phyloP scores from a whole-genome alignment of 805 yeast genomes.

The Metschnikowia santaceciliae region DNA sequence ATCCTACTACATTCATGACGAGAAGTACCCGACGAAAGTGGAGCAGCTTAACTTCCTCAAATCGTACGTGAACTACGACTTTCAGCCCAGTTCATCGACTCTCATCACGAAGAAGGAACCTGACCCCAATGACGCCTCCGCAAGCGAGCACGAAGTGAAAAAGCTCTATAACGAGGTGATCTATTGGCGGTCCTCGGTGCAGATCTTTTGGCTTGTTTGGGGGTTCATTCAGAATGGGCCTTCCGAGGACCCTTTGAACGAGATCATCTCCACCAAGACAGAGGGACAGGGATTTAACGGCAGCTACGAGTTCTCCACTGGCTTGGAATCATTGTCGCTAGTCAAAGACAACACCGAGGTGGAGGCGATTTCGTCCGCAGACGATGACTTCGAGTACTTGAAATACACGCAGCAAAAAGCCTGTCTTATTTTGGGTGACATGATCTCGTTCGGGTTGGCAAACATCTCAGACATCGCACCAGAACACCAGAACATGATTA shows the following conservation, averaged over 20 bases:
- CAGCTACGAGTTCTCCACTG: conserved; percentile 41
- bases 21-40: conserved; percentile 61
- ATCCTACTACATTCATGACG: conserved; percentile 49
- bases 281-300: conserved; percentile 38
- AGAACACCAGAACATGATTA: conserved; percentile 26
- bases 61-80: conserved; percentile 69
- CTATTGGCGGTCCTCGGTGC: conserved; percentile 78
- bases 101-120: conserved; percentile 19
- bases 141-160: conserved; percentile 39
- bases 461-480: conserved; percentile 26
- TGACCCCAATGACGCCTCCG: conserved; percentile 18
- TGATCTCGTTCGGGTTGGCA: conserved; percentile 56
- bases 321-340: conserved; percentile 42
- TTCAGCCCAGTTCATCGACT: conserved; percentile 33
- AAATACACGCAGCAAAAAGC: conserved; percentile 73
- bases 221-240: conserved; percentile 76
- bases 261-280: conserved; percentile 15
- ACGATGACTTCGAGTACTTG: conserved; percentile 75
- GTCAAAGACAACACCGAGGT: conserved; percentile 25
- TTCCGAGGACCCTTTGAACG: conserved; percentile 16
- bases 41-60: conserved; percentile 69
- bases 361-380: conserved; percentile 35
- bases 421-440: conserved; percentile 69
- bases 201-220: conserved; percentile 86
- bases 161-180: conserved; percentile 60